Percentiles rank a stretch among this genome's conserved stretches.
Conservation (phyloP, 495 filamentous ascomycete genomes). For the Darksidea phi region DNA sequence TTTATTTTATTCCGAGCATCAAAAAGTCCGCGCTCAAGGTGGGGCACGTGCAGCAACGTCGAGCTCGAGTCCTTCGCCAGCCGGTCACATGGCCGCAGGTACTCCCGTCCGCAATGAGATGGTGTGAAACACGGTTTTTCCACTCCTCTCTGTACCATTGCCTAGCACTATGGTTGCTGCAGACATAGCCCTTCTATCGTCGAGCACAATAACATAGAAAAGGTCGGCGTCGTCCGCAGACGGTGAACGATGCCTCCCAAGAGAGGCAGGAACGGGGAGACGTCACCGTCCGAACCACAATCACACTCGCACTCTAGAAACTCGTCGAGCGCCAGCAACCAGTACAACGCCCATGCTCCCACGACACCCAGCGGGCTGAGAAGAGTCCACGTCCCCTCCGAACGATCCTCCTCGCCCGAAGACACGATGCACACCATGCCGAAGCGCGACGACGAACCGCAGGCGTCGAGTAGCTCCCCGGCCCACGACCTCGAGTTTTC, state of each 20-base stretch:
- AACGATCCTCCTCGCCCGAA: constrained; percentile 29
- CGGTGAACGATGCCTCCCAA: constrained; percentile 18
- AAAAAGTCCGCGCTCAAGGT: too few species aligned
- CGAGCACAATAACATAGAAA: too few species aligned
- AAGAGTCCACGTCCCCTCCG: constrained; percentile 33
- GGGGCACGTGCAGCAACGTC: too few species aligned
- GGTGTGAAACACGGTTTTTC: too few species aligned
- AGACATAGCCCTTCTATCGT: too few species aligned
- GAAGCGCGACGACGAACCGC: constrained; percentile 7
- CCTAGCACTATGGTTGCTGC: too few species aligned
- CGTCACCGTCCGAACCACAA: constrained; percentile 22
- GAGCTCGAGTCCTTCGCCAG: too few species aligned
- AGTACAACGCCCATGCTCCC: constrained; percentile 29
- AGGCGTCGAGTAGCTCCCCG: constrained; percentile 21
- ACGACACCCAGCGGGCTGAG: constrained; percentile 34
- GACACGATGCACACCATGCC: constrained; percentile 17
- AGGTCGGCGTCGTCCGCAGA: too few species aligned
- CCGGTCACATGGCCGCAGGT: too few species aligned
- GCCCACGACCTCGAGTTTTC: constrained; percentile 26
- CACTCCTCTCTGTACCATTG: too few species aligned
- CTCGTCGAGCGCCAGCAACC: constrained; percentile 15
- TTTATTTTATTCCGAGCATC: too few species aligned
- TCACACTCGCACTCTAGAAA: constrained; percentile 10
- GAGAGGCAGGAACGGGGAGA: constrained; percentile 2
- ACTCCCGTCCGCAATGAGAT: too few species aligned